Evolutionary conservation across 305 asterid species (phyloP), one percentile per base, ranked within the genome.

Genomic region (Fraxinus angustifolia): DNA sequence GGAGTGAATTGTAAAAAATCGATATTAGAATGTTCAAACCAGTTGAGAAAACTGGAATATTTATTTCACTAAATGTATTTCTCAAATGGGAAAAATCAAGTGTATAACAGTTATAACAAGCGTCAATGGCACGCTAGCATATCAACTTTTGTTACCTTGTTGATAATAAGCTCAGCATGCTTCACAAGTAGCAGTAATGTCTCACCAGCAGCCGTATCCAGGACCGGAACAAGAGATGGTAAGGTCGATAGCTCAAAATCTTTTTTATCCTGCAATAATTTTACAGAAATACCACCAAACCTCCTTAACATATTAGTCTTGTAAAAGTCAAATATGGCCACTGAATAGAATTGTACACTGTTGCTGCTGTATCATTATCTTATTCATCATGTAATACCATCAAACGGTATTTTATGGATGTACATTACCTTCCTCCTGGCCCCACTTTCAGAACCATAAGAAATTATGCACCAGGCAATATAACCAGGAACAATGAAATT

Each of bases 201-300:
- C 83, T 96, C 99, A 79, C 98, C 99, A 76, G 97, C 88, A 65
- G 98, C 98, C 26, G 90, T 88, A 88, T 77, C 93, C 80, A 96
- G 87, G 83, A 96, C 99, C 82, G 99, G 98, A 87, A 92, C 93
- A 82, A 96, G 98, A 81, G 98, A 97, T 78, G 99, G 99, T 21
- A 96, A 89, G 81, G 97, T 96, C 58, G 98, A 93, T 76, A 90
- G 87, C 88, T 90, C 99, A 89, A 96, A 96, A 89, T 96, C 99
- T 84, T 82, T 90, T 93, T 90, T 96, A 84, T 96, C 98, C 99
- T 96, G 91, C 87, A 88, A 84, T 70, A 87, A 82, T 81, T 81
- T 67, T 40, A 72, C 76, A 79, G 60, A 75, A 56, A 79, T 74
- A 65, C 70, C 76, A 78, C 74, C 72, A 62, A 19, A 81, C 78